phyloP scores from a whole-genome alignment of 2,329 filamentous ascomycete genomes.

The Paraphoma sp. region DNA sequence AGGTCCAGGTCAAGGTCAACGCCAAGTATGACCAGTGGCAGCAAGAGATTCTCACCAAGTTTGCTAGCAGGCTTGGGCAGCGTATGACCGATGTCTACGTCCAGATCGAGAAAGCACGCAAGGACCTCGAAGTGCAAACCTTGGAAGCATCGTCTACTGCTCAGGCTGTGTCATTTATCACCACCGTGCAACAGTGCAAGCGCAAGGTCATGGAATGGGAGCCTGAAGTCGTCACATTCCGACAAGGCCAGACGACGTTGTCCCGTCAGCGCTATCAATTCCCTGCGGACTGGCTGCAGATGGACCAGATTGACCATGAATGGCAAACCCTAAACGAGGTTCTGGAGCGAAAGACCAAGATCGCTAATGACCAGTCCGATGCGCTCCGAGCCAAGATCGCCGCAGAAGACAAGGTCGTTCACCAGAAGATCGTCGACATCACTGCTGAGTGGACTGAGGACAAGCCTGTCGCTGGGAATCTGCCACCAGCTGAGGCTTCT shows the following conservation, averaged over 20 bases:
- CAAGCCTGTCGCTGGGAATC: constrained; percentile 94
- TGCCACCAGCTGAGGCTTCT: constrained; percentile 87
- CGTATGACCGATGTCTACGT: constrained; percentile 92
- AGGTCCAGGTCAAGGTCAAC: constrained; percentile 98
- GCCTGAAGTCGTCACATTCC: constrained; percentile 93
- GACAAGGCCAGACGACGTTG: constrained; percentile 92
- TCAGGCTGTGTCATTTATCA: constrained; percentile 97
- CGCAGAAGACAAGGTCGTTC: constrained; percentile 90
- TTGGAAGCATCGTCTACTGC: constrained; percentile 94
- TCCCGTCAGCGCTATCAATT: constrained; percentile 93
- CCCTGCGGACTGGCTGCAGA: constrained; percentile 90
- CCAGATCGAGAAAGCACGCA: constrained; percentile 88
- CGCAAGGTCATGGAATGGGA: constrained; percentile 93
- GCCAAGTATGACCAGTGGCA: constrained; percentile 99
- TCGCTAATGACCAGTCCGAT: constrained; percentile 96
- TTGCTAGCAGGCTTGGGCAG: constrained; percentile 84
- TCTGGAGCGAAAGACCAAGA: constrained; percentile 87
- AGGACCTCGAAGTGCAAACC: constrained; percentile 88
- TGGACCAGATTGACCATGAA: constrained; percentile 94
- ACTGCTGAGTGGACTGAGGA: constrained; percentile 91
- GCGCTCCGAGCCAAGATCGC: constrained; percentile 92
- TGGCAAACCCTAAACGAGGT: constrained; percentile 95
- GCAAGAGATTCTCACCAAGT: constrained; percentile 93
- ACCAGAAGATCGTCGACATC: constrained; percentile 85
- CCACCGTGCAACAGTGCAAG: constrained; percentile 94